Conservation (phyloP, 2,329 filamentous ascomycete species). For the Nigrospora sphaerica region DNA sequence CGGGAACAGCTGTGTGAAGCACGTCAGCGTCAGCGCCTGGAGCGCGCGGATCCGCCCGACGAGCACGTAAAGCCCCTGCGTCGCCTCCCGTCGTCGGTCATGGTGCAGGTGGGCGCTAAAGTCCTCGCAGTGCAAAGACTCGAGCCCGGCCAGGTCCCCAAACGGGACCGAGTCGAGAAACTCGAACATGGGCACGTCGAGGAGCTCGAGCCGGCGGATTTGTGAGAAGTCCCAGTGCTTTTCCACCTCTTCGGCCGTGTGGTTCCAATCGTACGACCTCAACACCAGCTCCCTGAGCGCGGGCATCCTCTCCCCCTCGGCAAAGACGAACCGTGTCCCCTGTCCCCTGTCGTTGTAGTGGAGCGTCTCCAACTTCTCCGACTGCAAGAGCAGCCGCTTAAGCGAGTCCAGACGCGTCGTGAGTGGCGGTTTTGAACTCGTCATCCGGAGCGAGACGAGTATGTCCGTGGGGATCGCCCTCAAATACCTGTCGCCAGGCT, state of each 20-base stretch:
- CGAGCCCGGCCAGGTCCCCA: constrained; percentile 26
- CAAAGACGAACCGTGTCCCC: constrained; percentile 36
- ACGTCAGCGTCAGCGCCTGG: constrained; percentile 30
- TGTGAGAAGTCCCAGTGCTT: constrained; percentile 39
- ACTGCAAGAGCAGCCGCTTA: constrained; percentile 32
- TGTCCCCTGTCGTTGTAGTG: constrained; percentile 36
- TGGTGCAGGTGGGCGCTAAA: constrained; percentile 30
- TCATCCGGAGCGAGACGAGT: constrained; percentile 32
- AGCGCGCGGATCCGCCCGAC: constrained; percentile 31
- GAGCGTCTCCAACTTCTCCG: constrained; percentile 28
- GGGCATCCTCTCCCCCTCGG: constrained; percentile 31
- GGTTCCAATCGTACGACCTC: constrained; percentile 42
- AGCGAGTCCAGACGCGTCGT: constrained; percentile 31
- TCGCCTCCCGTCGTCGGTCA: constrained; percentile 30
- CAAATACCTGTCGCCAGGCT: constrained; percentile 27
- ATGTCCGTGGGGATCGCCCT: constrained; percentile 29
- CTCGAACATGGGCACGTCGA: constrained; percentile 34
- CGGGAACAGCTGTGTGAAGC: constrained; percentile 31
- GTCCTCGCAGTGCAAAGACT: constrained; percentile 34
- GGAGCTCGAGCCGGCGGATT: constrained; percentile 31
- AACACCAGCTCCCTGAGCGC: constrained; percentile 32
- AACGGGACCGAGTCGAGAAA: constrained; percentile 36
- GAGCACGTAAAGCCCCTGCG: constrained; percentile 28
- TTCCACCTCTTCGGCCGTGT: constrained; percentile 27
- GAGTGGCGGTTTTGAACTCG: constrained; percentile 29